A percentile compares a stretch with the other conserved stretches of the same genome.
phyloP scores from a whole-genome alignment of 2,329 filamentous ascomycete genomes.

The Trichoderma aggressivum region DNA sequence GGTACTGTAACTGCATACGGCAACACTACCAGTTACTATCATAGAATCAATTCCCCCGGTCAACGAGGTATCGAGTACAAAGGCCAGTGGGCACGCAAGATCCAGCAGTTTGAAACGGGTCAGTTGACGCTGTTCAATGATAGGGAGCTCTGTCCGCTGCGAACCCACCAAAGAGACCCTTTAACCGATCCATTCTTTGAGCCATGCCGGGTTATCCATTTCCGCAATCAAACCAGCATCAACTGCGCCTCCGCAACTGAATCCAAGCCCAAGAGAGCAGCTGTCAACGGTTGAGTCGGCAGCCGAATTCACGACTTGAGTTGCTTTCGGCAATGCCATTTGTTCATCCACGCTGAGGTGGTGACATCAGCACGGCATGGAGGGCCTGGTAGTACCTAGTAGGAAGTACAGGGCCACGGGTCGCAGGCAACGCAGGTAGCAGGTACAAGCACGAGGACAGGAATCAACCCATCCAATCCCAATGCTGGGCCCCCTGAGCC shows the following conservation, averaged over 20 bases:
- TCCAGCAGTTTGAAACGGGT: background rate
- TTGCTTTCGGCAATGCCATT: background rate
- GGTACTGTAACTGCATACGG: too few species aligned
- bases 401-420: background rate
- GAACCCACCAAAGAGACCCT: background rate
- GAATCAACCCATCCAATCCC: background rate
- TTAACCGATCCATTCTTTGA: background rate
- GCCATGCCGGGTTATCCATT: constrained; percentile 11
- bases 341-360: background rate
- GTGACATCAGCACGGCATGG: background rate
- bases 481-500: background rate
- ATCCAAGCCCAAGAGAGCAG: background rate
- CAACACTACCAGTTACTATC: too few species aligned
- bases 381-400: background rate
- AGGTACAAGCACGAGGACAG: background rate
- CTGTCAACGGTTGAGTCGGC: constrained; percentile 4
- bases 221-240: constrained; percentile 11
- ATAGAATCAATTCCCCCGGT: background rate
- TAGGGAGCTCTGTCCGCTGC: background rate
- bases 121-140: background rate
- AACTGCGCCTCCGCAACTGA: constrained; percentile 12
- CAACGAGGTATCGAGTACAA: background rate
- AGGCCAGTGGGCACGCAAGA: background rate
- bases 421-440: background rate
- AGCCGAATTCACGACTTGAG: background rate